Conservation (phyloP, 805 yeast species). For the Sugiyamaella valdiviana region DNA sequence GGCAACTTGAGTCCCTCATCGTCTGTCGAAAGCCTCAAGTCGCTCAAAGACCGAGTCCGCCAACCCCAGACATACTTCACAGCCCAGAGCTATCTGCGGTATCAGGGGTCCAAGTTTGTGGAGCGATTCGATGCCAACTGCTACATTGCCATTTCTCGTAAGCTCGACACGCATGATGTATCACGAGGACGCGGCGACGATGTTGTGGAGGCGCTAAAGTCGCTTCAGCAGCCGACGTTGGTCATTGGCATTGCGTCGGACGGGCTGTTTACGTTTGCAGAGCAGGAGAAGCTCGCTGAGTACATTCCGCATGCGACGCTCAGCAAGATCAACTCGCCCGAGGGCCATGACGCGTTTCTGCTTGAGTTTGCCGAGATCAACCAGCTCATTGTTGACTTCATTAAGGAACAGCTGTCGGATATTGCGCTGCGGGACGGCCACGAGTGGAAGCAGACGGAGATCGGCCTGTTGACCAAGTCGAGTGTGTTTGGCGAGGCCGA, state of each 20-base stretch:
- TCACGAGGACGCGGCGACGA: conserved; percentile 63
- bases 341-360: conserved; percentile 96
- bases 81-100: conserved; percentile 90
- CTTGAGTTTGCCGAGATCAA: conserved; percentile 83
- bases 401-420: conserved; percentile 51
- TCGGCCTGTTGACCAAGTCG: conserved; percentile 26
- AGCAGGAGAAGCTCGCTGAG: conserved; percentile 78
- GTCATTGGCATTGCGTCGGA: conserved; percentile 88
- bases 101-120: conserved; percentile 89
- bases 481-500: conserved; percentile 89
- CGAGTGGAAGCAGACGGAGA: conserved; percentile 42
- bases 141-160: conserved; percentile 87
- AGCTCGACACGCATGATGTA: conserved; percentile 91
- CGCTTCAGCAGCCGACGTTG: conserved; percentile 67
- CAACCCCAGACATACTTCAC: conserved; percentile 63
- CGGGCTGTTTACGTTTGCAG: conserved; percentile 86
- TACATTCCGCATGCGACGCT: conserved; percentile 63
- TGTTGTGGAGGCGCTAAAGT: conserved; percentile 47
- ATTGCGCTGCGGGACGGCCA: conserved; percentile 44
- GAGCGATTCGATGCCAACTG: conserved; percentile 93
- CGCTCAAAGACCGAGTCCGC: conserved; percentile 7
- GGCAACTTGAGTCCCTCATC: conserved; percentile 2
- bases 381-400: conserved; percentile 59
- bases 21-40: conserved; percentile 1
- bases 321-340: conserved; percentile 77